Base-by-base conservation (phyloP, 352 stramenopile genomes). In the Phytophthora citricola region DNA sequence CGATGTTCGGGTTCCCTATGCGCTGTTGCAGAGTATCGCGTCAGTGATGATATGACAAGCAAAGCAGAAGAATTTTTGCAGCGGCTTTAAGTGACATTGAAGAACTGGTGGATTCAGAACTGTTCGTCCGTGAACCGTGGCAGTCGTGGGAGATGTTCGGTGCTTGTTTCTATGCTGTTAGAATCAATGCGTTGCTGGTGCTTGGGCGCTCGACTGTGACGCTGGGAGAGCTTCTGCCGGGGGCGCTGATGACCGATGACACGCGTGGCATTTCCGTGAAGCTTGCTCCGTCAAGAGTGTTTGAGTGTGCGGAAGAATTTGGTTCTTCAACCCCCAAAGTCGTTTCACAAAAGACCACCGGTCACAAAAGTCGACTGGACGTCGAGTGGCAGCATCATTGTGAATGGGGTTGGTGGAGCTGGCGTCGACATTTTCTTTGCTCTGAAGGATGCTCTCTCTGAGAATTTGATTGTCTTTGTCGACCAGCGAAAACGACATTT, bases 111-210 rank as follows among this genome's bases (percentile, higher is more conserved):
- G 46, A 73, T 20, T 12, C 8, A 5, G 27, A 3, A 24, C 51
- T 62, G 53, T 59, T 50, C n/a, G 3, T 17, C 3, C 5, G 49
- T 50, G 46, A 62, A 36, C 5, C 46, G 11, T 66, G 59, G 53
- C 52, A 56, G 38, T 61, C 20, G 4, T 62, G 52, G 52, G 58
- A 68, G 27, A 68, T 73, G 14, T 71, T 81, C 36, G 73, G 73
- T 66, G 59, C 68, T 66, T 76, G 56, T 22, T 75, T 81, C 27
- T 73, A 81, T 73, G 68, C 59, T 24, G 46, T 77, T 41, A 65
- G 59, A 73, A 78, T 78, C n/a, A 71, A 73, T 61, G 65, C 61
- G 32, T 64, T 71, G 43, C 26, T 73, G 67, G 41, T 64, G 63
- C 54, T 79, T 66, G 58, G 54, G 4, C 20, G 53, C 48, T 63